phyloP scores from a whole-genome alignment of 2,329 filamentous ascomycete species.

The Pseudocercospora vitis region DNA sequence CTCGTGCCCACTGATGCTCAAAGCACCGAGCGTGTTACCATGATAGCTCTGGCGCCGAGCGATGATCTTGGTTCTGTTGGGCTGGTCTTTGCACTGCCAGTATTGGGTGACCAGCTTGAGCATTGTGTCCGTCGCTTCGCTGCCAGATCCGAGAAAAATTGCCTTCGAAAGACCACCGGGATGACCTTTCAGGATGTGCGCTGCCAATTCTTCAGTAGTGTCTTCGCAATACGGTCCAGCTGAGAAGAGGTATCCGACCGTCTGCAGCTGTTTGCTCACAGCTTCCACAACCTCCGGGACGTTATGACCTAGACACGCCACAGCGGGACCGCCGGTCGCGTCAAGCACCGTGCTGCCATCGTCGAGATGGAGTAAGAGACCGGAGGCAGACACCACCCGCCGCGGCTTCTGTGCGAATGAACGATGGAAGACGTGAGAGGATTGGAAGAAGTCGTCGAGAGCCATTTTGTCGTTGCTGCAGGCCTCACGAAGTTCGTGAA shows the following conservation, averaged over 20 bases:
- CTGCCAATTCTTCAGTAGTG: slow-evolving; percentile 52
- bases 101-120: slow-evolving; percentile 53
- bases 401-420: neutral
- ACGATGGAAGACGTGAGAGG: slow-evolving; percentile 6
- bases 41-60: slow-evolving; percentile 50
- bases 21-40: slow-evolving; percentile 50
- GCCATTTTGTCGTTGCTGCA: neutral
- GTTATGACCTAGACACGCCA: slow-evolving; percentile 5
- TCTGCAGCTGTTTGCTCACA: neutral
- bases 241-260: slow-evolving; percentile 1
- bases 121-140: slow-evolving; percentile 48
- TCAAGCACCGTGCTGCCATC: slow-evolving; percentile 1
- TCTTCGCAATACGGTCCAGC: slow-evolving; percentile 9
- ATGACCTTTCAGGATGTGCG: slow-evolving; percentile 47
- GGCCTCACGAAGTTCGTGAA: too few relatives aligned
- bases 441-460: slow-evolving; percentile 2
- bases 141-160: slow-evolving; percentile 22
- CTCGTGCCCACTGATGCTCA: slow-evolving; percentile 43
- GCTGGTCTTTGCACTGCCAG: slow-evolving; percentile 41
- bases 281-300: neutral
- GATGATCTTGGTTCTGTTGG: slow-evolving; percentile 44
- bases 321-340: slow-evolving; percentile 4
- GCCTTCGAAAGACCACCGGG: slow-evolving; percentile 13
- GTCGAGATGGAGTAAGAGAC: slow-evolving; percentile 1
- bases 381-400: neutral